These are phyloP conservation scores for Rhamnella rubrinervis DNA, from an alignment of 331 rosid species.

Conservation along the genomic window DNA sequence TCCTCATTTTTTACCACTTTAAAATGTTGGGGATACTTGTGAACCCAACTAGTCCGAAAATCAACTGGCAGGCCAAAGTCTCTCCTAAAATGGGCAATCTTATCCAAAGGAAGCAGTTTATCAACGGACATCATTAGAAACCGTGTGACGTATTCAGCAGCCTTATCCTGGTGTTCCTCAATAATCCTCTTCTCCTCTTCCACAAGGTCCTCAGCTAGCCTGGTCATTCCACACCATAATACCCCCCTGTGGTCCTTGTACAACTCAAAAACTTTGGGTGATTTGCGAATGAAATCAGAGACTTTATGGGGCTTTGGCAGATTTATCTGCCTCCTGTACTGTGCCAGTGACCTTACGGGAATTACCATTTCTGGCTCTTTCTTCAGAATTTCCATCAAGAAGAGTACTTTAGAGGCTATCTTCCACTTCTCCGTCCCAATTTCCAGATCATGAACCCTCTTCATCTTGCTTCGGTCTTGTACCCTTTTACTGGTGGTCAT, in stretches of 20 bases:
- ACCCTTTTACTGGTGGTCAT: constrained; percentile 39
- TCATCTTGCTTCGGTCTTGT: constrained; percentile 46
- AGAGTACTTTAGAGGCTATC: constrained; percentile 43
- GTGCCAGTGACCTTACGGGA: constrained; percentile 58
- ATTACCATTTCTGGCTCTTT: constrained; percentile 70
- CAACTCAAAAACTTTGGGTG: constrained; percentile 64
- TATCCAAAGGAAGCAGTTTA: constrained; percentile 60
- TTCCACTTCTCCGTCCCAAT: constrained; percentile 73
- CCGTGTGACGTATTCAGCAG: constrained; percentile 46
- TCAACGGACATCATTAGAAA: constrained; percentile 69
- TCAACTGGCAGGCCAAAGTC: constrained; percentile 76
- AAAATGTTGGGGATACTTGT: constrained; percentile 59
- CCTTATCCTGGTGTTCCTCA: constrained; percentile 41
- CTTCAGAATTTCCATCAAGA: constrained; percentile 60
- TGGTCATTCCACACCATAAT: constrained; percentile 80
- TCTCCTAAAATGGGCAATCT: constrained; percentile 78
- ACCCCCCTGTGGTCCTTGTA: constrained; percentile 57
- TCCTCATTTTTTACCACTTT: constrained; percentile 44
- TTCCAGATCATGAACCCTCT: constrained; percentile 72
- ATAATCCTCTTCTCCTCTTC: constrained; percentile 52
- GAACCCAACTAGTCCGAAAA: constrained; percentile 65
- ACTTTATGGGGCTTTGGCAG: constrained; percentile 73
- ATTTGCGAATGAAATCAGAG: constrained; percentile 69
- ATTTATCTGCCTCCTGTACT: constrained; percentile 54
- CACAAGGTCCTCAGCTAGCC: constrained; percentile 53